Evolutionary conservation across 2,329 filamentous ascomycete genomes (phyloP), one percentile per base, ranked within the genome.

Genomic region (Coleophoma crateriformis): DNA sequence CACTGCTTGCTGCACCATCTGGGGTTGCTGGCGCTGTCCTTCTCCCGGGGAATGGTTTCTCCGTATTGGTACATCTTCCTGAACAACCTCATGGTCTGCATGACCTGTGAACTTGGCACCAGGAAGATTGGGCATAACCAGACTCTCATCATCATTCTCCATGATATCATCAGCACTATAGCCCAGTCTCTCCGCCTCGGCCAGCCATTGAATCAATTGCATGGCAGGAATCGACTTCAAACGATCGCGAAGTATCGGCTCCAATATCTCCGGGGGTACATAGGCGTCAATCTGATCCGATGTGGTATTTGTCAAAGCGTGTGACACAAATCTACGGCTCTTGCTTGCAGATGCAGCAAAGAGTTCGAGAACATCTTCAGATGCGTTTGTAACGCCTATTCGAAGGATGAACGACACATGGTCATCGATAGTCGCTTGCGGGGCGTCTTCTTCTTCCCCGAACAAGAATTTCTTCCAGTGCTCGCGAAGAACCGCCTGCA

Each of bases 391-490:
- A 6, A 64, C 44, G 10, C 58, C 54, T 20, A 58, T 58, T 15
- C 60, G 52, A 4, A 63, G 43, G 10, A 64, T 46, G 41, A 58
- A 64, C 11, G 55, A 50, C 10, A 63, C 46, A 47, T 64, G 60
- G 4, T 52, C 48, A 22, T 59, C 52, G 15, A 40, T 40, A 5
- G 46, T 17, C 5, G 33, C 20, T n/a, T 41, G 35, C 8, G 27
- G 27, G 15, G 22, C 32, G 22, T 33, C 27, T 19, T 56, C 50
- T 13, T 53, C 49, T 8, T 37, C 47, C 5, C 51, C 50, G 35
- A 63, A 63, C 4, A 63, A 40, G 19, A 50, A 49, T 7, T 41
- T 33, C 11, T 47, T 39, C 58, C 56, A 61, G 4, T 56, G 39
- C 17, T 59, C 51, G 20, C 53, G 50, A 17, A 60, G 42, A 59